Percentiles rank a stretch among this genome's conserved stretches.
Evolutionary conservation across 768 basidiomycete species (phyloP).

Genomic region (Exidia glandulosa): DNA sequence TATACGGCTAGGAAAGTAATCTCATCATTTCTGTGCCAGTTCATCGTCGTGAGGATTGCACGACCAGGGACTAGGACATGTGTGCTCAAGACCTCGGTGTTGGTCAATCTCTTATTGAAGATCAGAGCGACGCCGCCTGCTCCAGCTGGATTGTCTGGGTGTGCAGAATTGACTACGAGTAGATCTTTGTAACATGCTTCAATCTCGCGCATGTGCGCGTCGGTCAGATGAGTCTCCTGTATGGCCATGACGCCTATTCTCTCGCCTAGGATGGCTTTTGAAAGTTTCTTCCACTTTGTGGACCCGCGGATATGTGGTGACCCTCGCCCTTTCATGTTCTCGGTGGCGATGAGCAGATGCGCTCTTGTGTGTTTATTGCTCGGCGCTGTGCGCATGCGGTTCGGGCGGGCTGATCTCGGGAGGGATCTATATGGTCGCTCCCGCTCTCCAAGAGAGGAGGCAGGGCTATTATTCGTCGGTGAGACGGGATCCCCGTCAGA

Average conservation of each 20-base stretch:
- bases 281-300: background rate
- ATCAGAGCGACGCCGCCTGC: background rate
- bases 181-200: background rate
- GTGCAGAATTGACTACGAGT: background rate
- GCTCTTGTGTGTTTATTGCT: background rate
- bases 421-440: too few relatives aligned
- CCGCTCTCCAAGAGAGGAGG: too few relatives aligned
- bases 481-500: too few relatives aligned
- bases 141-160: background rate
- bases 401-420: too few relatives aligned
- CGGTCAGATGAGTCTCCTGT: background rate
- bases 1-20: background rate
- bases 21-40: background rate
- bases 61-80: background rate
- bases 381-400: background rate
- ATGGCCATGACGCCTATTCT: background rate
- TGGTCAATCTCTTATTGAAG: background rate
- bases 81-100: background rate
- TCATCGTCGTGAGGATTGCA: background rate
- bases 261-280: background rate
- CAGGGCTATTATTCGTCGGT: too few relatives aligned
- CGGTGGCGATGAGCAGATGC: background rate
- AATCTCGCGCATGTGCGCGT: background rate
- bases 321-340: background rate
- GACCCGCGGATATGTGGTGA: background rate